These are phyloP conservation scores for Suillus placidus DNA, from an alignment of 768 basidiomycete genomes.

Conservation along the genomic window DNA sequence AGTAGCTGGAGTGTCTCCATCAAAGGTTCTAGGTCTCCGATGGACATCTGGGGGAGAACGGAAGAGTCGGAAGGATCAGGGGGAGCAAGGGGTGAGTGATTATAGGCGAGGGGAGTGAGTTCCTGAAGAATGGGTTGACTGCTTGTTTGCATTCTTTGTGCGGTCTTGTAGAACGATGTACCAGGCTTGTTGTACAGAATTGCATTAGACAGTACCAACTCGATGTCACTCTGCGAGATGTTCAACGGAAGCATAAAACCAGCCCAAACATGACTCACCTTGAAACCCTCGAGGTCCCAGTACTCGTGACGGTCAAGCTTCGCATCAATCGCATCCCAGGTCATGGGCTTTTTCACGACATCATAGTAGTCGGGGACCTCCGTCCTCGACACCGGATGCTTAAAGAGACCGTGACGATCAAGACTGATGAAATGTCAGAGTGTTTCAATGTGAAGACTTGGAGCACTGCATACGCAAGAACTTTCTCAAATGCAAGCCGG, in stretches of 20 bases:
- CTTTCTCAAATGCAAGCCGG: constrained; percentile 66
- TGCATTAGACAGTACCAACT: constrained; percentile 85
- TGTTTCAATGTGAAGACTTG: not conserved
- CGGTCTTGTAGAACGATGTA: constrained; percentile 70
- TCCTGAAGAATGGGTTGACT: constrained; percentile 40
- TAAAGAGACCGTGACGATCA: constrained; percentile 78
- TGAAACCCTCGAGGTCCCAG: constrained; percentile 74
- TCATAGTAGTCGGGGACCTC: constrained; percentile 93
- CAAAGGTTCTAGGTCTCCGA: constrained; percentile 80
- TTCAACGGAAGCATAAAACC: constrained; percentile 4
- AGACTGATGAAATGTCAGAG: constrained; percentile 45
- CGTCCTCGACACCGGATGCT: constrained; percentile 74
- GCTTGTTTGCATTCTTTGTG: constrained; percentile 58
- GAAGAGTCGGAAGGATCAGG: not conserved
- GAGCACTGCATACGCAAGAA: constrained; percentile 58
- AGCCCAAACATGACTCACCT: constrained; percentile 42
- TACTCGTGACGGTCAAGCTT: constrained; percentile 87
- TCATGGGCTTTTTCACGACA: constrained; percentile 85
- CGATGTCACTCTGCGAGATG: constrained; percentile 66
- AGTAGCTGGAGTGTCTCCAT: constrained; percentile 59
- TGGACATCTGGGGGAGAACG: constrained; percentile 12
- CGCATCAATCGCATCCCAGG: constrained; percentile 77
- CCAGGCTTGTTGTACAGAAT: constrained; percentile 81
- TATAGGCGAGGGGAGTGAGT: constrained; percentile 21
- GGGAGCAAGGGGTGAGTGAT: constrained; percentile 17